Conservation (phyloP, 495 filamentous ascomycete genomes). For the Aeminium ludgeri region DNA sequence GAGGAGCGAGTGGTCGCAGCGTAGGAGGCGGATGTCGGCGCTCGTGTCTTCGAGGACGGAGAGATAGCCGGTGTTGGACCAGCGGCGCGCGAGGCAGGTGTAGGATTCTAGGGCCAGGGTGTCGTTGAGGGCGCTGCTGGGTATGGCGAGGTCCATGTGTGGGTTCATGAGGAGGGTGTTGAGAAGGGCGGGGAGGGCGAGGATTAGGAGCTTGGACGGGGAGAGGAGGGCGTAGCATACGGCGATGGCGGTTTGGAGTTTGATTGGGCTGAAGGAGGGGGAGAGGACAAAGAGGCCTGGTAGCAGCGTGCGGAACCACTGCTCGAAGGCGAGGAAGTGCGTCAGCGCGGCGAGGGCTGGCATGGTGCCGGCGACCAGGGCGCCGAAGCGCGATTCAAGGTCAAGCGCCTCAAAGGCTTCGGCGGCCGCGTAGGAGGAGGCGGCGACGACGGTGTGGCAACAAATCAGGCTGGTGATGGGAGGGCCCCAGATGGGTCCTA, state of each 20-base stretch:
- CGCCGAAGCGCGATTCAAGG: slow-evolving; percentile 18
- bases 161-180: slow-evolving; percentile 56
- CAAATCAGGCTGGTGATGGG: slow-evolving; percentile 55
- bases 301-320: slow-evolving; percentile 32
- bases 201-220: slow-evolving; percentile 47
- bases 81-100: slow-evolving; percentile 56
- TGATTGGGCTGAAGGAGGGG: slow-evolving; percentile 49
- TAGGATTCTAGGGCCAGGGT: slow-evolving; percentile 39
- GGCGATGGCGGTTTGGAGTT: slow-evolving; percentile 50
- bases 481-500: slow-evolving; percentile 57
- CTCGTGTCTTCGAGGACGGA: slow-evolving; percentile 65
- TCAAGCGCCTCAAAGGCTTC: slow-evolving; percentile 42
- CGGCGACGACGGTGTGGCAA: slow-evolving; percentile 52
- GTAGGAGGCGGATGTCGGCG: slow-evolving; percentile 60
- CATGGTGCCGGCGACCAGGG: background rate
- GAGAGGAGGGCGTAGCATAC: slow-evolving; percentile 44
- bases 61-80: slow-evolving; percentile 80
- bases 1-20: slow-evolving; percentile 85
- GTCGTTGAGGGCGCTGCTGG: slow-evolving; percentile 41
- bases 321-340: slow-evolving; percentile 44
- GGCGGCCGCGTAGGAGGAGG: slow-evolving; percentile 49
- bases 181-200: slow-evolving; percentile 49
- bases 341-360: slow-evolving; percentile 34
- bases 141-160: slow-evolving; percentile 41
- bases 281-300: slow-evolving; percentile 41